Conservation (phyloP, 2,329 filamentous ascomycete species). For the Aspergillus sp. region DNA sequence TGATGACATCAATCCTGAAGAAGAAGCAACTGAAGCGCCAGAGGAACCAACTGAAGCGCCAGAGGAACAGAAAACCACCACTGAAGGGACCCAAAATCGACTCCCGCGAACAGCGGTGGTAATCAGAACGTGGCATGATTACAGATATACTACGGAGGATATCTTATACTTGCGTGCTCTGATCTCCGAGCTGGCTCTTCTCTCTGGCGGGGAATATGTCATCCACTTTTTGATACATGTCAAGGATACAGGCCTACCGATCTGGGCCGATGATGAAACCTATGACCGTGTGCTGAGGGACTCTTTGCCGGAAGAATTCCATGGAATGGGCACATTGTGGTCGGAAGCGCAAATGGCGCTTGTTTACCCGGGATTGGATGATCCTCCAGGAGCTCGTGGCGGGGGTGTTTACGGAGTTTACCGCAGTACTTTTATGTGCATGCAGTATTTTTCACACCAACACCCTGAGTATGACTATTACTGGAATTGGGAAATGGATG, state of each 20-base stretch:
- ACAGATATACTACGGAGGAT: constrained; percentile 73
- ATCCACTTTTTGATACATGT: constrained; percentile 85
- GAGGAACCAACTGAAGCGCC: constrained; percentile 13
- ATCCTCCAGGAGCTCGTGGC: constrained; percentile 68
- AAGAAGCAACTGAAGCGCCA: constrained; percentile 7
- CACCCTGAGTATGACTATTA: constrained; percentile 78
- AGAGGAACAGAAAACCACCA: constrained; percentile 19
- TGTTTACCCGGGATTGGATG: constrained; percentile 83
- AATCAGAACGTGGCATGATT: constrained; percentile 77
- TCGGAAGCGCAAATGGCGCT: constrained; percentile 90
- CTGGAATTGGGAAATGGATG: constrained; percentile 89
- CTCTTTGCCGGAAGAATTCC: constrained; percentile 78
- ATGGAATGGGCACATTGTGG: constrained; percentile 86
- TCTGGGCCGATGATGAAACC: constrained; percentile 76
- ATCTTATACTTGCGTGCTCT: constrained; percentile 79
- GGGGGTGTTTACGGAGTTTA: constrained; percentile 89
- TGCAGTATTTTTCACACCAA: constrained; percentile 86
- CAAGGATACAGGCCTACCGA: constrained; percentile 73
- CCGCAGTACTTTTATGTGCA: constrained; percentile 87
- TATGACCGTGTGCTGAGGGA: constrained; percentile 71
- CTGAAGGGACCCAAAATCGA: constrained; percentile 22
- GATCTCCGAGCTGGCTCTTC: constrained; percentile 73
- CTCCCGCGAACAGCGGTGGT: constrained; percentile 69
- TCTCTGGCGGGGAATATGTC: constrained; percentile 77
- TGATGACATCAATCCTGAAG: constrained; percentile 19